Evolutionary conservation across 1,139 yeast species (phyloP).

Genomic region (Kodamaea derodonti): DNA sequence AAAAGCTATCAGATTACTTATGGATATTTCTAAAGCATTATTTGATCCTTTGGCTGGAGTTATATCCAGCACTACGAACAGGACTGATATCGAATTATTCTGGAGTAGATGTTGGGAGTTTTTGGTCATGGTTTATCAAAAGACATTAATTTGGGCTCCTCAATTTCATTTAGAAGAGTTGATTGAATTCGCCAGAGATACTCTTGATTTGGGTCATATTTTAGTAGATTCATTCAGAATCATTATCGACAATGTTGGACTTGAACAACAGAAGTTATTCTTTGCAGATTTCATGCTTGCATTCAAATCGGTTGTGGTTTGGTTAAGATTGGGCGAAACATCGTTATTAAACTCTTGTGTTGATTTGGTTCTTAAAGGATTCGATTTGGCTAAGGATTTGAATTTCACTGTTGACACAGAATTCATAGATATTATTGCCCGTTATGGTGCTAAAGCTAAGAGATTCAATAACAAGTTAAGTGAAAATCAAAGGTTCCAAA

Average conservation of each 20-base stretch:
- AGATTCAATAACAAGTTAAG: slow-evolving; percentile 62
- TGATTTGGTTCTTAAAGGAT: slow-evolving; percentile 59
- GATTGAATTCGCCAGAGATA: slow-evolving; percentile 82
- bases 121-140: slow-evolving; percentile 61
- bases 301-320: slow-evolving; percentile 60
- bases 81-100: slow-evolving; percentile 26
- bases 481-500: slow-evolving; percentile 54
- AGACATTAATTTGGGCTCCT: slow-evolving; percentile 73
- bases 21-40: slow-evolving; percentile 66
- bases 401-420: slow-evolving; percentile 45
- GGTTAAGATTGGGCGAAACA: slow-evolving; percentile 80
- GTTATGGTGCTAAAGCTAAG: slow-evolving; percentile 62
- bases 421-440: slow-evolving; percentile 52
- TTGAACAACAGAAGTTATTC: slow-evolving; percentile 13
- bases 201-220: slow-evolving; percentile 70
- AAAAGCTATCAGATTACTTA: slow-evolving; percentile 65
- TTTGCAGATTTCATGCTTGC: slow-evolving; percentile 43
- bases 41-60: slow-evolving; percentile 64
- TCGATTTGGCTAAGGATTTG: slow-evolving; percentile 58
- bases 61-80: slow-evolving; percentile 14
- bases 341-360: slow-evolving; percentile 75
- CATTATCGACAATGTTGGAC: slow-evolving; percentile 24
- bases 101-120: slow-evolving; percentile 77
- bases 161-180: slow-evolving; percentile 54
- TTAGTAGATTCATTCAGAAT: slow-evolving; percentile 63